phyloP scores from a whole-genome alignment of 768 basidiomycete species.

The Suillus bovinus region DNA sequence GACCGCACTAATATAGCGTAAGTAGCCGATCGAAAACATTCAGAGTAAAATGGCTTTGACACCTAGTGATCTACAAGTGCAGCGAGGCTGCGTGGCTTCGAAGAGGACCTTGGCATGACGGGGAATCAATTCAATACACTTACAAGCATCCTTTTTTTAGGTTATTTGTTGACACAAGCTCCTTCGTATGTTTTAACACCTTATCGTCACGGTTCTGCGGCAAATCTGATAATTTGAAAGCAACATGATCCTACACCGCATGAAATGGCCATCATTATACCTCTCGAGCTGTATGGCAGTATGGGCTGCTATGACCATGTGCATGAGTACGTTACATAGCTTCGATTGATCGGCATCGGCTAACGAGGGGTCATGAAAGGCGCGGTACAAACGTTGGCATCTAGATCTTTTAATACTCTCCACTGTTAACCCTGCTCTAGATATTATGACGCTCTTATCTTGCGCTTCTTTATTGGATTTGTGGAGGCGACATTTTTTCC shows the following conservation, averaged over 20 bases:
- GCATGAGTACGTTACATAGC: conserved; percentile 43
- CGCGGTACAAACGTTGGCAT: conserved; percentile 32
- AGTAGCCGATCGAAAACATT: conserved; percentile 40
- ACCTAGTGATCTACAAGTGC: background rate
- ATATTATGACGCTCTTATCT: conserved; percentile 58
- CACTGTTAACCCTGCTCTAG: conserved; percentile 27
- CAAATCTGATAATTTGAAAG: conserved; percentile 32
- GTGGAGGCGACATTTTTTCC: conserved; percentile 69
- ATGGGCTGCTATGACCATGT: conserved; percentile 63
- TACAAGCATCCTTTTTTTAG: conserved; percentile 64
- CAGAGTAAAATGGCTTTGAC: background rate
- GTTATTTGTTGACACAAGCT: conserved; percentile 74
- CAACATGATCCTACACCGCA: conserved; percentile 65
- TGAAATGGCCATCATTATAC: conserved; percentile 66
- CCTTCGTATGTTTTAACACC: conserved; percentile 52
- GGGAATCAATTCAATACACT: background rate
- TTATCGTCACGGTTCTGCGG: background rate
- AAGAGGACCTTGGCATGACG: background rate
- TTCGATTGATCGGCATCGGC: conserved; percentile 4
- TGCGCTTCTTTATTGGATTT: conserved; percentile 77
- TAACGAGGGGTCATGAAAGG: conserved; percentile 17
- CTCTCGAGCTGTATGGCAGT: conserved; percentile 62
- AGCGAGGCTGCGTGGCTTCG: background rate
- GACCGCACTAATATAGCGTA: conserved; percentile 70
- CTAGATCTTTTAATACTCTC: conserved; percentile 14